Evolutionary conservation across 2,329 filamentous ascomycete species (phyloP), one percentile per base, ranked within the genome.

Genomic region (Amesomyces nigricolor): DNA sequence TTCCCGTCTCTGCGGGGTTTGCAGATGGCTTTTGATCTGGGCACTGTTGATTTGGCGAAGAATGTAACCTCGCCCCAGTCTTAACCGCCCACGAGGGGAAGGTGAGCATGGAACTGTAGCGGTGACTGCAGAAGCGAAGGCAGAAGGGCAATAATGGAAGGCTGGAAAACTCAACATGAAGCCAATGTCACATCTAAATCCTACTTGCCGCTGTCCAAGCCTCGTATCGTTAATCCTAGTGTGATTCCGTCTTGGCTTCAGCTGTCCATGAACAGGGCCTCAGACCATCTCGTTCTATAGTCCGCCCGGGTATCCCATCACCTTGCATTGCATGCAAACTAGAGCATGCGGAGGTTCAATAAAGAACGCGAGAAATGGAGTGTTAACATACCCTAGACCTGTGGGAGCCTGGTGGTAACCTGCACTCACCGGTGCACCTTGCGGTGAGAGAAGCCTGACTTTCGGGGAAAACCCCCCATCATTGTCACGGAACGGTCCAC

Each of bases 11-110:
- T 49, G 54, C 26, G 54, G 49, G 46, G 54, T 49, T 26, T 49
- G 54, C 54, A 49, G 39, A 53, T 42, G 54, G 46, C 39, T 11
- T 13, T 46, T 35, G 50, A 50, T 47, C 54, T 53, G 47, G 50
- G 49, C 46, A 37, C n/a, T 56, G 17, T 56, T 26, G 30, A 42
- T 5, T 40, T 16, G 37, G 42, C 29, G 50, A 57, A 42, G 19
- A 47, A 57, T 57, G 55, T 43, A 53, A 57, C 55, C 46, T 17
- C 16, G 51, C 5, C 38, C 47, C 51, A 51, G 53, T 53, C 53
- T 51, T 53, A 47, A 17, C 54, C 45, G 42, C 50, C 19, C n/a
- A 29, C n/a, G 17, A 14, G 17, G 40, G 46, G 40, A 50, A 48
- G 44, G 44, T 30, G 29, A 43, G 29, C 29, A 44, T 26, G 16